Base-by-base conservation (phyloP, 2,329 filamentous ascomycete genomes). In the Cladorrhinum sp. region DNA sequence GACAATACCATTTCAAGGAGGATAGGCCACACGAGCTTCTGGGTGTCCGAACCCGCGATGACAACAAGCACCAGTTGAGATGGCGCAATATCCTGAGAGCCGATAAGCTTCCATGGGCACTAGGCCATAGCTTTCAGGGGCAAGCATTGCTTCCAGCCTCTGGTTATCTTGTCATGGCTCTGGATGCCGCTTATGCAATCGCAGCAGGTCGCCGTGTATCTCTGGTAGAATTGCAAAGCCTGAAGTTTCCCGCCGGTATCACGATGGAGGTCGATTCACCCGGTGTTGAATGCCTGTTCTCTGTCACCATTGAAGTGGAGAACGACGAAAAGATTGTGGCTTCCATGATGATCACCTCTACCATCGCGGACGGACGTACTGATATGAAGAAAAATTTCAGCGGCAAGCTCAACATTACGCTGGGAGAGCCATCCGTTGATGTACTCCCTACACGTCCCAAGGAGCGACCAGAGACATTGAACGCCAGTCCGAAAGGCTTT, bases 121-220 rank as follows among this genome's bases (percentile, higher is more conserved):
- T 69, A 29, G 72, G 73, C 20, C 79, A 81, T 63, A 66, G 65
- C 7, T 78, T 81, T 32, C 77, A 79, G 61, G 75, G 74, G 1
- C 75, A 79, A 55, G 72, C 75, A 3, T 67, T 82, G 16, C 68
- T 81, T 8, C 79, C 79, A 1, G 78, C 75, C 2, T 79, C 79
- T 1, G 79, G 75, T 0, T 82, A 81, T 64, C 74, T 77, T 36
- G 61, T 76, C 50, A 80, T 81, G 76, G 78, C 77, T 1, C 64
- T 79, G 7, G 79, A 81, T 51, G 79, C 79, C 2, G 74, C 76
- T 1, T 70, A 65, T 2, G 65, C 62, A 1, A 64, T 73, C 1
- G 45, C 74, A 5, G 64, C 62, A 0, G 68, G 66, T 1, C 68
- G 68, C 0, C 13, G 51, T 0, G 71, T 70, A 0, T 66, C 69